These are phyloP conservation scores for Plasmodium knowlesi DNA, from an alignment of 169 alveolate genomes.

Conservation along the genomic window DNA sequence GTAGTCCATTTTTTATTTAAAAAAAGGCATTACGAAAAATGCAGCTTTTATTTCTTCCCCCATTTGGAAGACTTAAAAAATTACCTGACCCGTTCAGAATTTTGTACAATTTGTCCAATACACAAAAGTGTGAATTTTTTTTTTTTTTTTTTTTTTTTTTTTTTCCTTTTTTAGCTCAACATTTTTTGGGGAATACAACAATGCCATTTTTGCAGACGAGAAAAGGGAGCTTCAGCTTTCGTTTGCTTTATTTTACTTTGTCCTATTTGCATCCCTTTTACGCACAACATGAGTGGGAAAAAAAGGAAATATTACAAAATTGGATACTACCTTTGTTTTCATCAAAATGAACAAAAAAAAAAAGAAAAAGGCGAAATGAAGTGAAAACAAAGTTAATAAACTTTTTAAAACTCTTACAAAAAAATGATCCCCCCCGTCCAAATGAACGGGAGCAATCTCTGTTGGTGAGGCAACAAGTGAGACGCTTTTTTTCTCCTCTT, in stretches of 20 bases:
- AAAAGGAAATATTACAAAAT: neutral
- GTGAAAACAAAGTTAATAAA: neutral
- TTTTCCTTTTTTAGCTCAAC: neutral
- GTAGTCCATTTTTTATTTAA: neutral
- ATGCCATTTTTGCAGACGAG: neutral
- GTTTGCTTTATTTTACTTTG: neutral
- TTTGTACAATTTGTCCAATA: neutral
- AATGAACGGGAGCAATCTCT: neutral
- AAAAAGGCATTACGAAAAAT: neutral
- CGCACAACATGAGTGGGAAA: neutral
- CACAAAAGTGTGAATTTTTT: neutral
- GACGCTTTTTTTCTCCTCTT: neutral
- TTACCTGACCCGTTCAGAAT: neutral
- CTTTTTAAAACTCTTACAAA: slow-evolving; percentile 2
- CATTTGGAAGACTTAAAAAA: neutral
- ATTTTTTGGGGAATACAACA: neutral
- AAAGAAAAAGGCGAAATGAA: neutral
- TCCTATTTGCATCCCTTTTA: neutral
- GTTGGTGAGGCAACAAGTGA: neutral
- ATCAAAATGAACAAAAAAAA: neutral
- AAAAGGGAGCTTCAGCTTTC: neutral
- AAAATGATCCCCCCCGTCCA: neutral
- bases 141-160: neutral
- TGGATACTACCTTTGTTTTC: neutral
- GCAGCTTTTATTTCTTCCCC: neutral